phyloP scores from a whole-genome alignment of 768 basidiomycete genomes.

The Punctularia strigosozonata region DNA sequence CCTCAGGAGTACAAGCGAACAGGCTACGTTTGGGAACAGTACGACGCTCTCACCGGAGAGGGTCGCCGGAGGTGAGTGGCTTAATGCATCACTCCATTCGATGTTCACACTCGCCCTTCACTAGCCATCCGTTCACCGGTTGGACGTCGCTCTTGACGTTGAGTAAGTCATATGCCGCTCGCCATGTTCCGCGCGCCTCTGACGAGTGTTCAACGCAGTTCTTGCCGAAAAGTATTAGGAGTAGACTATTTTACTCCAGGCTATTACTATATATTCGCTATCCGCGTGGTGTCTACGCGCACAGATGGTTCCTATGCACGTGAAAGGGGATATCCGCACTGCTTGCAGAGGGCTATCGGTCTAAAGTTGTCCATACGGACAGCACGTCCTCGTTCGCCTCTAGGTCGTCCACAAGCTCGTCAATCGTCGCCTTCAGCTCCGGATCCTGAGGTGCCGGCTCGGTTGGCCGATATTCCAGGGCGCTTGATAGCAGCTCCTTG shows the following conservation, averaged over 20 bases:
- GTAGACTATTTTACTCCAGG: neutral
- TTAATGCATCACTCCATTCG: slow-evolving; percentile 1
- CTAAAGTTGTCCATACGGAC: slow-evolving; percentile 45
- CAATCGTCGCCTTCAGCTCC: slow-evolving; percentile 23
- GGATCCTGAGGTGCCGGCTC: slow-evolving; percentile 30
- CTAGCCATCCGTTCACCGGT: slow-evolving; percentile 91
- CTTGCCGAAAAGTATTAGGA: slow-evolving; percentile 56
- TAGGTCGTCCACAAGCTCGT: slow-evolving; percentile 35
- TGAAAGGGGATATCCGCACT: neutral
- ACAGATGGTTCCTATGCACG: no score
- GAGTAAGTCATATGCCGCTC: slow-evolving; percentile 43
- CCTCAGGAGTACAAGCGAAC: slow-evolving; percentile 81
- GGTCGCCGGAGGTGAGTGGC: slow-evolving; percentile 74
- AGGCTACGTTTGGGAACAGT: slow-evolving; percentile 97
- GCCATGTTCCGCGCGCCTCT: no score
- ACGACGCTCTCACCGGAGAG: slow-evolving; percentile 73
- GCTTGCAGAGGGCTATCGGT: slow-evolving; percentile 7
- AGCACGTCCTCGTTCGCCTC: slow-evolving; percentile 48
- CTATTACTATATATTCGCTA: neutral
- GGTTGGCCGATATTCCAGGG: slow-evolving; percentile 43
- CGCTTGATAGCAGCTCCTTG: slow-evolving; percentile 32
- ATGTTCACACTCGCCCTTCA: slow-evolving; percentile 5
- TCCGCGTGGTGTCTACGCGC: no score
- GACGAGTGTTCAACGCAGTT: no score
- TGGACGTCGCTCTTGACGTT: slow-evolving; percentile 88